Evolutionary conservation across 345 rosid genomes (phyloP).

Genomic region (Raphanus raphanistrum): DNA sequence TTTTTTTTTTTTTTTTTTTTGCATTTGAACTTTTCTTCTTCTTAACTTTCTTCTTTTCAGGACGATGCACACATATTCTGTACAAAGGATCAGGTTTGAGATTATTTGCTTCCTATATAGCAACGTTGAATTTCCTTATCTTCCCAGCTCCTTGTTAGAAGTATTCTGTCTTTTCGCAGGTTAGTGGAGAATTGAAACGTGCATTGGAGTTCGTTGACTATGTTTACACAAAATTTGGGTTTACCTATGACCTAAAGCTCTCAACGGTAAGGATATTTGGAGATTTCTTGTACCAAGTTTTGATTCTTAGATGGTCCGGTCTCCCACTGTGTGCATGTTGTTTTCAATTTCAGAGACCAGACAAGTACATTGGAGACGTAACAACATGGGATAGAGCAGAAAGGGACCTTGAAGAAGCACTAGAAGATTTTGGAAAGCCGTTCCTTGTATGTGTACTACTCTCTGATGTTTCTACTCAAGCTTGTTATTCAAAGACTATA

Average conservation of each 20-base stretch:
- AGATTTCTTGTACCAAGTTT: slow-evolving; percentile 1
- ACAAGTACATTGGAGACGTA: slow-evolving; percentile 75
- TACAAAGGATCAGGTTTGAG: slow-evolving; percentile 73
- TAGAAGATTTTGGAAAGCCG: slow-evolving; percentile 75
- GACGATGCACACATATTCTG: slow-evolving; percentile 98
- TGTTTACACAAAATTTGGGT: slow-evolving; percentile 66
- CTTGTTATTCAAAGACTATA: slow-evolving; percentile 1
- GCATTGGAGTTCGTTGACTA: slow-evolving; percentile 84
- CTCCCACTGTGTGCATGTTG: slow-evolving; percentile 4
- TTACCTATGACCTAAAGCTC: slow-evolving; percentile 89
- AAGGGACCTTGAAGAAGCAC: slow-evolving; percentile 69
- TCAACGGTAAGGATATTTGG: slow-evolving; percentile 67
- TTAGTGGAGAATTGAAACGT: slow-evolving; percentile 76
- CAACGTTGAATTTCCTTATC: slow-evolving; percentile 11
- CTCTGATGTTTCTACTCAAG: background rate
- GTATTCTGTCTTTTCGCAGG: slow-evolving; percentile 46
- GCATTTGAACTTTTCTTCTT: too few relatives aligned
- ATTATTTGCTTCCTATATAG: slow-evolving; percentile 9
- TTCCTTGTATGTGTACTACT: slow-evolving; percentile 60
- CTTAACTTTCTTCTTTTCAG: slow-evolving; percentile 40
- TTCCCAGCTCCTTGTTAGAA: slow-evolving; percentile 4
- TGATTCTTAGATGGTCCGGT: background rate
- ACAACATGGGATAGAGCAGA: slow-evolving; percentile 92
- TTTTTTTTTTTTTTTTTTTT: background rate
- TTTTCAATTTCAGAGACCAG: slow-evolving; percentile 74